Evolutionary conservation across 2,329 filamentous ascomycete species (phyloP).

Genomic region (Penicillium olsonii): DNA sequence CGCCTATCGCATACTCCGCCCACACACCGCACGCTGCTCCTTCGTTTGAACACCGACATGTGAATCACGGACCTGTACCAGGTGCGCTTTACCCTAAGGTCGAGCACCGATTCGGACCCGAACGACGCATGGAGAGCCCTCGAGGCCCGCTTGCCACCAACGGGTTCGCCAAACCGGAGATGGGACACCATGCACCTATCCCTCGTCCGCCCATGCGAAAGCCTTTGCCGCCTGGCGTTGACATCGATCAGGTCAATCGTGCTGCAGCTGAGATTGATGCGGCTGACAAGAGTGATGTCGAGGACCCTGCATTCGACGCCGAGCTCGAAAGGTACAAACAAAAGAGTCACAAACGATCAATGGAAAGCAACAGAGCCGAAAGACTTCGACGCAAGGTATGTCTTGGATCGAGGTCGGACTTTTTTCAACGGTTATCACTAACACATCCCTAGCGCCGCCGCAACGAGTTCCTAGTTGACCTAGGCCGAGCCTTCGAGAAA

Average conservation of each 20-base stretch:
- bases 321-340: constrained; percentile 57
- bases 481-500: constrained; percentile 61
- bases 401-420: constrained; percentile 15
- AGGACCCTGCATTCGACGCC: constrained; percentile 53
- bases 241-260: constrained; percentile 69
- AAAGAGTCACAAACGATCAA: constrained; percentile 65
- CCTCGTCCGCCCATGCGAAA: constrained; percentile 15
- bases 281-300: constrained; percentile 59
- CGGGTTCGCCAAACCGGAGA: constrained; percentile 14
- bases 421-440: constrained; percentile 5
- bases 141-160: constrained; percentile 15
- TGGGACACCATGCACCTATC: constrained; percentile 6
- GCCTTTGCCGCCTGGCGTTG: constrained; percentile 22
- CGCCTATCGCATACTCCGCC: constrained; percentile 29
- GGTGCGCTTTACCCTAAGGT: constrained; percentile 29
- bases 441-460: constrained; percentile 57
- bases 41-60: constrained; percentile 6
- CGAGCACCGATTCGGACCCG: constrained; percentile 30
- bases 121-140: constrained; percentile 22
- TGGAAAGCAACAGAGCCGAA: constrained; percentile 67
- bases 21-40: constrained; percentile 22
- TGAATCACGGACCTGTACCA: constrained; percentile 28
- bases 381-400: constrained; percentile 64
- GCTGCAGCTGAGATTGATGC: constrained; percentile 62
- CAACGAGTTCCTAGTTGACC: constrained; percentile 56